Evolutionary conservation across 805 yeast species (phyloP).

Genomic region (Zygoascus ofunaensis): DNA sequence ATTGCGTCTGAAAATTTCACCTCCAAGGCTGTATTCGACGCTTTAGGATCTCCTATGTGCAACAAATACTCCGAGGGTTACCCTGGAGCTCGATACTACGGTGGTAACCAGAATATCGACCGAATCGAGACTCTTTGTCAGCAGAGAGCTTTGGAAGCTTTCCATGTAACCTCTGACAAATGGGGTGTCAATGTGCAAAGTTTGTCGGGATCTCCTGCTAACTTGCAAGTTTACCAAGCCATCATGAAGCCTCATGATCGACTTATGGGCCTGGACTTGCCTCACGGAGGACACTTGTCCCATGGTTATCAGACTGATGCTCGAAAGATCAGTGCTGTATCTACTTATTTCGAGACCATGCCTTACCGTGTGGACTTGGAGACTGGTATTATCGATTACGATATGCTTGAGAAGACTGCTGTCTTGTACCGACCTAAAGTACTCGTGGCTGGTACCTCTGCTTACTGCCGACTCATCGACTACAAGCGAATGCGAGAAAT

Average conservation of each 20-base stretch:
- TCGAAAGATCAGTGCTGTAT: constrained; percentile 88
- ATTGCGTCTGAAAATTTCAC: constrained; percentile 98
- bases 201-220: constrained; percentile 95
- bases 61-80: constrained; percentile 98
- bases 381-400: constrained; percentile 95
- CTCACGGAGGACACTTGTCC: constrained; percentile 97
- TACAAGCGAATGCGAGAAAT: constrained; percentile 93
- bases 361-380: constrained; percentile 89
- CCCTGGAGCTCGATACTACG: constrained; percentile 98
- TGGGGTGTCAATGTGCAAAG: constrained; percentile 99
- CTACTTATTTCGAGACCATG: constrained; percentile 96
- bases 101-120: constrained; percentile 97
- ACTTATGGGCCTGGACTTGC: constrained; percentile 95
- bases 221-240: constrained; percentile 93
- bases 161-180: constrained; percentile 62
- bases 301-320: constrained; percentile 96
- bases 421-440: constrained; percentile 90
- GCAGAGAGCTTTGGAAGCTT: constrained; percentile 87
- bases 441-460: constrained; percentile 96
- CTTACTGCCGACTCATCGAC: constrained; percentile 93
- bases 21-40: constrained; percentile 89
- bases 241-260: constrained; percentile 92
- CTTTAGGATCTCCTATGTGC: constrained; percentile 95
- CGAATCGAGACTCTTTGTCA: constrained; percentile 89
- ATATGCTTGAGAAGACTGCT: constrained; percentile 86